These are phyloP conservation scores for Colletotrichum paranaense DNA, from an alignment of 2,329 filamentous ascomycete species.

Conservation along the genomic window DNA sequence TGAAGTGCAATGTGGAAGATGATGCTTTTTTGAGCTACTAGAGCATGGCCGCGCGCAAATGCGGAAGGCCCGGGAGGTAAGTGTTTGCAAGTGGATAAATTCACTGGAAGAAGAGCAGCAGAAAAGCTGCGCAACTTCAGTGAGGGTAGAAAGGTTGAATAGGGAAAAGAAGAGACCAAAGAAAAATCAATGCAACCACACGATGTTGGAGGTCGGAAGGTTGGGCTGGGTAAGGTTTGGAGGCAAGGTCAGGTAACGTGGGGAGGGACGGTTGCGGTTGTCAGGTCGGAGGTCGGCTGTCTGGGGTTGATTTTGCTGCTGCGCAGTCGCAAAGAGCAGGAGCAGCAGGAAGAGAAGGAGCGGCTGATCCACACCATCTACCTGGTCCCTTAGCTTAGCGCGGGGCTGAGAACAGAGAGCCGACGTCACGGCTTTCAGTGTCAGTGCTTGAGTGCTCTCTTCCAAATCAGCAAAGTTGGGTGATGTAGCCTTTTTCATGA, in stretches of 20 bases:
- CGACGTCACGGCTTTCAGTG: constrained; percentile 26
- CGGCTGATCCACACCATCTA: constrained; percentile 8
- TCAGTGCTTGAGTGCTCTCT: background rate
- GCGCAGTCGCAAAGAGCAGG: constrained; percentile 16
- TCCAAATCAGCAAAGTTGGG: background rate
- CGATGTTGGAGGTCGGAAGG: constrained; percentile 4
- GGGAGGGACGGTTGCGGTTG: background rate
- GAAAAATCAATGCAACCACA: background rate
- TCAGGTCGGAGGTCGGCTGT: constrained; percentile 1
- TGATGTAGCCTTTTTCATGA: too few species aligned
- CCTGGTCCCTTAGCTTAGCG: constrained; percentile 21
- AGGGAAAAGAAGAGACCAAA: background rate
- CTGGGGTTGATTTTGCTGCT: background rate
- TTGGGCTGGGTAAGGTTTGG: constrained; percentile 16
- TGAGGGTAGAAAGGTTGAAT: background rate
- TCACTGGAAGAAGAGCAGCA: constrained; percentile 30
- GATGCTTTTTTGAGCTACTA: constrained; percentile 31
- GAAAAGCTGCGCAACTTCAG: constrained; percentile 15
- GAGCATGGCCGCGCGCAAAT: constrained; percentile 28
- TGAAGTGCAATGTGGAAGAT: constrained; percentile 28
- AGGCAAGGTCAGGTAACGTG: constrained; percentile 6
- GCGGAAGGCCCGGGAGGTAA: constrained; percentile 14
- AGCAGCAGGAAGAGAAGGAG: constrained; percentile 10
- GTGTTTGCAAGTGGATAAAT: background rate
- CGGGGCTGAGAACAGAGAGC: constrained; percentile 34